Evolutionary conservation across 495 filamentous ascomycete genomes (phyloP).

Genomic region (Trypethelium eluteriae): DNA sequence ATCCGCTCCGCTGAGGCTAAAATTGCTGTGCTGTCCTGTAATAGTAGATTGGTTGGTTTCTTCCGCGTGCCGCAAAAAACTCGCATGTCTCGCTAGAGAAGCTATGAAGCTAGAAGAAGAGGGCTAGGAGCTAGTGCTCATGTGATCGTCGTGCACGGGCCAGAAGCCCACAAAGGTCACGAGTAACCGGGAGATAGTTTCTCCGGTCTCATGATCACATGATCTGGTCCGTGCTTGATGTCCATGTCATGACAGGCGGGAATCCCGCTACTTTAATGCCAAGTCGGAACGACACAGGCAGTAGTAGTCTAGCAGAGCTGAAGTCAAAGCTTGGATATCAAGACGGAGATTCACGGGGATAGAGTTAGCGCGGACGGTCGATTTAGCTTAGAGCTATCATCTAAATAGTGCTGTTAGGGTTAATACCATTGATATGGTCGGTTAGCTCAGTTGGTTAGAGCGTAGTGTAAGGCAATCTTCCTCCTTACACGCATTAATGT

Average conservation of each 20-base stretch:
- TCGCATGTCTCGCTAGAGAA: too few species aligned
- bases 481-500: not conserved
- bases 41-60: too few species aligned
- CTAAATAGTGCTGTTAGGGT: not conserved
- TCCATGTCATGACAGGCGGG: not conserved
- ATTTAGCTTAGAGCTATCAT: not conserved
- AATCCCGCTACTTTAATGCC: not conserved
- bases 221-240: not conserved
- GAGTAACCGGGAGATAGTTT: not conserved
- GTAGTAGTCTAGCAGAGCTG: slow-evolving; percentile 1
- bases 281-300: not conserved
- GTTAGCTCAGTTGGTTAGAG: slow-evolving; percentile 1
- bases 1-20: too few species aligned
- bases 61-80: too few species aligned
- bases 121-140: too few species aligned
- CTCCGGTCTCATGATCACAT: not conserved
- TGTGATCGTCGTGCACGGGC: too few species aligned
- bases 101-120: too few species aligned
- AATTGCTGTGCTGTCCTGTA: too few species aligned
- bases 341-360: not conserved
- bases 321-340: not conserved
- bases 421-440: not conserved
- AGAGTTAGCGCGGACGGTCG: not conserved
- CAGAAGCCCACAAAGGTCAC: not conserved
- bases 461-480: not conserved